Evolutionary conservation across 345 rosid species (phyloP).

Genomic region (Heritiera fomes): DNA sequence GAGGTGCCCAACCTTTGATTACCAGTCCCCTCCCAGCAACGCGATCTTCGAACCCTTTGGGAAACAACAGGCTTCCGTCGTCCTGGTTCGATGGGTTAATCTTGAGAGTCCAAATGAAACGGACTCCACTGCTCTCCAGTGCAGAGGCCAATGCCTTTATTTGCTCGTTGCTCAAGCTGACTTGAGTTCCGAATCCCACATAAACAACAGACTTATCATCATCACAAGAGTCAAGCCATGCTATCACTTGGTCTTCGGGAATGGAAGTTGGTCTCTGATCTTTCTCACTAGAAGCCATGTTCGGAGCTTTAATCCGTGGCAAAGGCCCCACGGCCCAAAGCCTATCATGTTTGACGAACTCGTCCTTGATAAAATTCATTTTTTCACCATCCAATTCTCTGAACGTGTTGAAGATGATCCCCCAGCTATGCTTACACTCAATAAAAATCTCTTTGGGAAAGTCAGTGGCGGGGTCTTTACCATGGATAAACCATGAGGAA

Average conservation of each 20-base stretch:
- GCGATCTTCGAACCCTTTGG: constrained; percentile 47
- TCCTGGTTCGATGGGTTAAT: constrained; percentile 23
- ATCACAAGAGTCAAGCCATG: constrained; percentile 54
- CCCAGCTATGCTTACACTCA: constrained; percentile 45
- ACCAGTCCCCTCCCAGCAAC: constrained; percentile 50
- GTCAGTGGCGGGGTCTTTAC: constrained; percentile 31
- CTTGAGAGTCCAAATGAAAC: constrained; percentile 49
- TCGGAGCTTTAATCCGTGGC: constrained; percentile 36
- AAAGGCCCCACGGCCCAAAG: constrained; percentile 61
- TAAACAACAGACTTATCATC: constrained; percentile 50
- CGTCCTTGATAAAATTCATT: constrained; percentile 38
- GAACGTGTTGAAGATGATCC: constrained; percentile 53
- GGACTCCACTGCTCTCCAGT: constrained; percentile 50
- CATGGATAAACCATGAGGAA: constrained; percentile 28
- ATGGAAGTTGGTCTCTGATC: constrained; percentile 39
- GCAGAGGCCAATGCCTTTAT: constrained; percentile 41
- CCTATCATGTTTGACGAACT: constrained; percentile 36
- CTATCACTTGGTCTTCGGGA: constrained; percentile 29
- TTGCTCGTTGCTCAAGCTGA: constrained; percentile 41
- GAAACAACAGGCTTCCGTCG: constrained; percentile 1
- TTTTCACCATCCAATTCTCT: constrained; percentile 44
- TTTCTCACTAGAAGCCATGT: background rate
- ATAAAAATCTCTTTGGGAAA: constrained; percentile 32
- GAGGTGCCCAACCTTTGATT: constrained; percentile 59
- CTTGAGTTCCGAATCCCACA: constrained; percentile 69